Conservation (phyloP, 352 stramenopile genomes). For the Phytophthora agathidicida region DNA sequence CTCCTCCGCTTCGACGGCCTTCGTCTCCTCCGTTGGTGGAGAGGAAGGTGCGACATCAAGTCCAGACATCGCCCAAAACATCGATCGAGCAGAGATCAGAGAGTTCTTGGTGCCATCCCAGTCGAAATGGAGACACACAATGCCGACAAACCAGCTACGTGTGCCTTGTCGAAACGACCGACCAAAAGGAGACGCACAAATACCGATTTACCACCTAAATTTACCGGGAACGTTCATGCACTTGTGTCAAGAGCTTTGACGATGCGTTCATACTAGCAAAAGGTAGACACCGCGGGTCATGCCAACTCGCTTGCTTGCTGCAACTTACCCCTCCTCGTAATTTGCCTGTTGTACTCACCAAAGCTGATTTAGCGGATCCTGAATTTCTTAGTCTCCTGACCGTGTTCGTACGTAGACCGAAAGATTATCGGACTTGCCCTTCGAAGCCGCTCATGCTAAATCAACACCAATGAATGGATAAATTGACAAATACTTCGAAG, state of each 20-base stretch:
- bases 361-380: too few species aligned
- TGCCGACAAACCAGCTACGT: not conserved
- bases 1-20: not conserved
- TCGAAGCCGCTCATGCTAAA: not conserved
- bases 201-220: conserved; percentile 2
- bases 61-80: conserved; percentile 22
- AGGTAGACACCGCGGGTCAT: too few species aligned
- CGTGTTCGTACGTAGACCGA: too few species aligned
- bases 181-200: conserved; percentile 6
- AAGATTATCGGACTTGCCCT: too few species aligned
- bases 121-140: conserved; percentile 3
- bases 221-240: not conserved
- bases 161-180: conserved; percentile 22
- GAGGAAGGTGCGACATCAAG: conserved; percentile 12
- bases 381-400: too few species aligned
- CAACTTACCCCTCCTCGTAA: too few species aligned
- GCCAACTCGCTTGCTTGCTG: too few species aligned
- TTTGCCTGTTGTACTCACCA: too few species aligned
- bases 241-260: not conserved
- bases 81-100: conserved; percentile 18
- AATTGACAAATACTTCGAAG: too few species aligned
- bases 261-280: conserved; percentile 1
- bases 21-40: not conserved
- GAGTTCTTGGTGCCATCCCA: conserved; percentile 23
- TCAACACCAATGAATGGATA: not conserved